phyloP scores from a whole-genome alignment of 805 yeast genomes.

The Suhomyces emberorum region DNA sequence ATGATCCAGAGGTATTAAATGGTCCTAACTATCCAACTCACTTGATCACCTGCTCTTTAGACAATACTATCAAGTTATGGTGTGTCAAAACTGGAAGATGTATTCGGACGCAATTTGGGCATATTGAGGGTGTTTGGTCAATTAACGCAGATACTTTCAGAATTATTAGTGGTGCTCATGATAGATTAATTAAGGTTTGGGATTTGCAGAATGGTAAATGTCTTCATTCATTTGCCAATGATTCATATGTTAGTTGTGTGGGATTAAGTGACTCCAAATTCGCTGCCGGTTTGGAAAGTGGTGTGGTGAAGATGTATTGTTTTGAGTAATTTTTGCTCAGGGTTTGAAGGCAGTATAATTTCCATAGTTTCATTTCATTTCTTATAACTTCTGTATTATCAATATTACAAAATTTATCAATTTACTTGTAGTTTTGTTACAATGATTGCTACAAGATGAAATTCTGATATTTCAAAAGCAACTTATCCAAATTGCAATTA shows the following conservation, averaged over 20 bases:
- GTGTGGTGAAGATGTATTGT: conserved; percentile 78
- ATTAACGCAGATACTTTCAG: conserved; percentile 94
- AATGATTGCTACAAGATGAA: too few relatives aligned
- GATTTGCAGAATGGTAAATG: conserved; percentile 93
- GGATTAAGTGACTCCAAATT: conserved; percentile 85
- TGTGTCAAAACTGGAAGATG: conserved; percentile 84
- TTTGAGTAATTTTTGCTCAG: too few relatives aligned
- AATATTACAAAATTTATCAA: too few relatives aligned
- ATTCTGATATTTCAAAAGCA: too few relatives aligned
- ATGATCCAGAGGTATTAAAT: conserved; percentile 5
- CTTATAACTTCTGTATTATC: too few relatives aligned
- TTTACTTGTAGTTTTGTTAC: neutral
- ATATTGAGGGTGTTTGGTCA: conserved; percentile 97
- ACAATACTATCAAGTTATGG: conserved; percentile 92
- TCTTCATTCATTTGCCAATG: conserved; percentile 78
- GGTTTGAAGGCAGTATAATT: too few relatives aligned
- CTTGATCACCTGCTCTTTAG: conserved; percentile 80
- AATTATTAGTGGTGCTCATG: conserved; percentile 93
- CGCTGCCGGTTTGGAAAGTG: conserved; percentile 88
- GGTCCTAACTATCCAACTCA: conserved; percentile 65
- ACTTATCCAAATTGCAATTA: too few relatives aligned
- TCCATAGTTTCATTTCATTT: too few relatives aligned
- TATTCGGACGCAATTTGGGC: conserved; percentile 93
- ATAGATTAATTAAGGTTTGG: conserved; percentile 87
- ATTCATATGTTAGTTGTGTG: conserved; percentile 59